phyloP scores from a whole-genome alignment of 1,284 basidiomycete species.

The Tilletia indica region DNA sequence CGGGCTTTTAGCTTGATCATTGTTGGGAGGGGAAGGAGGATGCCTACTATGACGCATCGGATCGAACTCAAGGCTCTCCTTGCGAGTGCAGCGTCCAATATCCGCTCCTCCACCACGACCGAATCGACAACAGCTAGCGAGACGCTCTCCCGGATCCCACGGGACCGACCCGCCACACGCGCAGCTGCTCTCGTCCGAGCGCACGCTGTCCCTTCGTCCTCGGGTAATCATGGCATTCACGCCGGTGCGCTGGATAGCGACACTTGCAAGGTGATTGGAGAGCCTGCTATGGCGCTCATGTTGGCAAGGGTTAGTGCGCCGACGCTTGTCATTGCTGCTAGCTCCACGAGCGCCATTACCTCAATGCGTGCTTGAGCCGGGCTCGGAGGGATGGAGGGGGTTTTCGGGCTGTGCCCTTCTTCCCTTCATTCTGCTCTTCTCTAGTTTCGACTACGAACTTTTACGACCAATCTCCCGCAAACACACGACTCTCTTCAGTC shows the following conservation, averaged over 20 bases:
- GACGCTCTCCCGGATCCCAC: neutral
- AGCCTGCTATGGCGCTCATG: constrained; percentile 39
- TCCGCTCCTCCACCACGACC: neutral
- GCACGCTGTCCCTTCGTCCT: neutral
- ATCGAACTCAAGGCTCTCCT: constrained; percentile 39
- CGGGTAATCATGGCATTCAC: constrained; percentile 3
- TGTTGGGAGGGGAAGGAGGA: constrained; percentile 39
- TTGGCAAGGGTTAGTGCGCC: constrained; percentile 26
- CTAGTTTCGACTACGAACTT: no score
- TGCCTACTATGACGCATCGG: constrained; percentile 45
- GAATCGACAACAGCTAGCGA: neutral
- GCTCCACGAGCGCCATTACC: neutral
- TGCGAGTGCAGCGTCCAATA: constrained; percentile 1
- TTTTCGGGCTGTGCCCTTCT: no score
- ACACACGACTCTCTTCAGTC: no score
- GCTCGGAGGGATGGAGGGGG: no score
- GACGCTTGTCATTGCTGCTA: constrained; percentile 41
- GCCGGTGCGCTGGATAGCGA: constrained; percentile 37
- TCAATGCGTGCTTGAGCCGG: neutral
- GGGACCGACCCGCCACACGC: constrained; percentile 3
- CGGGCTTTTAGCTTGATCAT: constrained; percentile 32
- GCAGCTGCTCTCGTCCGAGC: constrained; percentile 13
- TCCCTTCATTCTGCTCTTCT: no score
- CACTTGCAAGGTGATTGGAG: constrained; percentile 48
- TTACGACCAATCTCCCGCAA: no score